A percentile compares a stretch with the other conserved stretches of the same genome.
These are phyloP conservation scores for Solanum sitiens DNA, from an alignment of 257 asterid species.

Conservation along the genomic window DNA sequence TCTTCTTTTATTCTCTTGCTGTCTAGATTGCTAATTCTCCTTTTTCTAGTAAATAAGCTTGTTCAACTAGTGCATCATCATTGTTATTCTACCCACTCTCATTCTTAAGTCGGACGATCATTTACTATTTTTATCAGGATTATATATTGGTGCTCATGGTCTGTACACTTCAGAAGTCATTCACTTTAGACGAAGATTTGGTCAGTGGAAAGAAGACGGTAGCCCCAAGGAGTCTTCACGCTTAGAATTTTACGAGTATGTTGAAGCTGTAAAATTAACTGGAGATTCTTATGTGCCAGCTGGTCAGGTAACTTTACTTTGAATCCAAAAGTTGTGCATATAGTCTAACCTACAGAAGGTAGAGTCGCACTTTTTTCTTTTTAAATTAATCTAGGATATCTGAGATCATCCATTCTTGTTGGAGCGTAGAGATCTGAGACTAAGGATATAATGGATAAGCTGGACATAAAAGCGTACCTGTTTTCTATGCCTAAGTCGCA, in stretches of 20 bases:
- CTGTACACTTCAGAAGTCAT: slow-evolving; percentile 77
- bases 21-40: neutral
- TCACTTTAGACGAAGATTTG: slow-evolving; percentile 75
- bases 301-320: slow-evolving; percentile 64
- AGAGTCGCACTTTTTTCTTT: neutral
- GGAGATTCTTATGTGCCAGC: slow-evolving; percentile 97
- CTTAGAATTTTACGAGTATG: slow-evolving; percentile 82
- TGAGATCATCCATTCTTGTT: neutral
- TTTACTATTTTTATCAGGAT: slow-evolving; percentile 36
- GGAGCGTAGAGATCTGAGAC: neutral
- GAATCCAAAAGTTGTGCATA: neutral
- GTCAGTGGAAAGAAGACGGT: slow-evolving; percentile 93
- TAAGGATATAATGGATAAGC: neutral
- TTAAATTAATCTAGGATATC: neutral
- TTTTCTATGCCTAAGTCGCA: neutral
- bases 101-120: neutral
- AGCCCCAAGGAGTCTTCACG: slow-evolving; percentile 42
- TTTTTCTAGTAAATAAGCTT: neutral
- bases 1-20: neutral
- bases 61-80: neutral
- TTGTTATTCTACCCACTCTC: neutral
- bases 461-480: neutral
- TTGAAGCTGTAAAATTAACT: slow-evolving; percentile 87
- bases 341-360: neutral
- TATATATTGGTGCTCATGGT: slow-evolving; percentile 91